A percentile compares a stretch with the other conserved stretches of the same genome.
Conservation (phyloP, 352 stramenopile genomes). For the Phytophthora chlamydospora region DNA sequence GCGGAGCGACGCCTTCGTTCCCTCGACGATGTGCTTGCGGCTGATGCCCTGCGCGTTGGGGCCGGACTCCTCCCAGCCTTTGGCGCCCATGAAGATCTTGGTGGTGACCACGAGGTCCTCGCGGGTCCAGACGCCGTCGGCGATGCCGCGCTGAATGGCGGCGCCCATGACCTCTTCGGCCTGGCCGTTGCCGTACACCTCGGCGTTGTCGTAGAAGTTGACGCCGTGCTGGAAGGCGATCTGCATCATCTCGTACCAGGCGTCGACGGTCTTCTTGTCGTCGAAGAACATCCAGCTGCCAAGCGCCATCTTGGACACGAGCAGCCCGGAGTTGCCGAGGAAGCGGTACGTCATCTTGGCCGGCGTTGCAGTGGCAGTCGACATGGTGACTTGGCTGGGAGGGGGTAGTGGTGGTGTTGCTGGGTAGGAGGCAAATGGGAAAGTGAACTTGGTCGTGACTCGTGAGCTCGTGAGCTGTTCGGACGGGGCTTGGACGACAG, state of each 20-base stretch:
- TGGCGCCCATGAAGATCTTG: constrained; percentile 44
- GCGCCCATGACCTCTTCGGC: constrained; percentile 16
- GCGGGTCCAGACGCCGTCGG: constrained; percentile 21
- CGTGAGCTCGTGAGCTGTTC: too few species aligned
- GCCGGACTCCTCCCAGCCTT: not conserved
- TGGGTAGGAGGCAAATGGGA: constrained; percentile 5
- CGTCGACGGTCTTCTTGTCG: constrained; percentile 16
- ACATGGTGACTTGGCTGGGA: not conserved
- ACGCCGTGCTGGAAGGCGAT: constrained; percentile 22
- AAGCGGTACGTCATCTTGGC: constrained; percentile 28
- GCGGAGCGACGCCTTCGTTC: constrained; percentile 33
- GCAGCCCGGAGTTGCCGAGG: constrained; percentile 21
- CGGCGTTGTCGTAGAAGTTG: constrained; percentile 29
- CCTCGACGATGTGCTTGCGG: constrained; percentile 38
- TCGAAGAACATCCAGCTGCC: constrained; percentile 21
- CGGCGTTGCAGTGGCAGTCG: constrained; percentile 3
- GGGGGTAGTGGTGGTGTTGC: not conserved
- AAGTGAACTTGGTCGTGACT: constrained; percentile 3
- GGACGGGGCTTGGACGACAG: too few species aligned
- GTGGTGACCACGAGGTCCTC: constrained; percentile 44
- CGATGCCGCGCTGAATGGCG: constrained; percentile 16
- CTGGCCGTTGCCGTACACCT: constrained; percentile 20
- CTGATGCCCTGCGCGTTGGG: constrained; percentile 23
- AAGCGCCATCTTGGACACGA: constrained; percentile 26
- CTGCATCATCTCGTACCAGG: constrained; percentile 29